These are phyloP conservation scores for Austroboletus olivaceoglutinosus DNA, from an alignment of 1,284 basidiomycete species.

Conservation along the genomic window DNA sequence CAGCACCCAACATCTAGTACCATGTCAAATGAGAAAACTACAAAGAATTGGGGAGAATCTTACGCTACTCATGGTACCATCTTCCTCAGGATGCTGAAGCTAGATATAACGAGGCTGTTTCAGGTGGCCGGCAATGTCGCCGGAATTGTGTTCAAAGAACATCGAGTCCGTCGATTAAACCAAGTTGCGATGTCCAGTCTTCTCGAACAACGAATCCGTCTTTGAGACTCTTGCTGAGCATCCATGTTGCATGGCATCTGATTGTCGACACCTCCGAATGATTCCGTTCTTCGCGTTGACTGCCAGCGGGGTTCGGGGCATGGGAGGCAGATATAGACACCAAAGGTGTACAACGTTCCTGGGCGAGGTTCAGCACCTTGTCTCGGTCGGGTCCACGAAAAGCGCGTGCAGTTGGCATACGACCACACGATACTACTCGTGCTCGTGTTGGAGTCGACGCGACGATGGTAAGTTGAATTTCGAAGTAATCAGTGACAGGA, in stretches of 20 bases:
- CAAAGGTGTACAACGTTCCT: slow-evolving; percentile 58
- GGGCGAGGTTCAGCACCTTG: slow-evolving; percentile 79
- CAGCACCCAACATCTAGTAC: slow-evolving; percentile 70
- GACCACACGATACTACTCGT: slow-evolving; percentile 53
- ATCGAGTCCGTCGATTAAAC: slow-evolving; percentile 54
- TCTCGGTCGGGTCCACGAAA: slow-evolving; percentile 72
- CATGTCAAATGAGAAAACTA: slow-evolving; percentile 7
- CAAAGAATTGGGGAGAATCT: slow-evolving; percentile 24
- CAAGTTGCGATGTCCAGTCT: slow-evolving; percentile 51
- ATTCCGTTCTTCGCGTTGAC: slow-evolving; percentile 8
- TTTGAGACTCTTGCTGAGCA: slow-evolving; percentile 22
- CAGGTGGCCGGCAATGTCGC: slow-evolving; percentile 20
- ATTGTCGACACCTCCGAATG: slow-evolving; percentile 27
- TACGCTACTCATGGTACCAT: slow-evolving; percentile 79
- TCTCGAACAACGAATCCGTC: slow-evolving; percentile 65
- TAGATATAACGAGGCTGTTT: slow-evolving; percentile 52
- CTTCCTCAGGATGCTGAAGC: slow-evolving; percentile 61
- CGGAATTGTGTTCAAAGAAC: slow-evolving; percentile 55
- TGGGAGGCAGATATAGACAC: slow-evolving; percentile 70
- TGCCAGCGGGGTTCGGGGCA: slow-evolving; percentile 40
- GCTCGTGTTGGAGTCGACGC: slow-evolving; percentile 53
- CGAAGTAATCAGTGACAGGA: too few species aligned
- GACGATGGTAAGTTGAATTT: slow-evolving; percentile 47
- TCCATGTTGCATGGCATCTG: slow-evolving; percentile 57
- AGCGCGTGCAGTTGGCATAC: slow-evolving; percentile 53